phyloP scores from a whole-genome alignment of 2,329 filamentous ascomycete genomes.

The Sporothrix globosa region DNA sequence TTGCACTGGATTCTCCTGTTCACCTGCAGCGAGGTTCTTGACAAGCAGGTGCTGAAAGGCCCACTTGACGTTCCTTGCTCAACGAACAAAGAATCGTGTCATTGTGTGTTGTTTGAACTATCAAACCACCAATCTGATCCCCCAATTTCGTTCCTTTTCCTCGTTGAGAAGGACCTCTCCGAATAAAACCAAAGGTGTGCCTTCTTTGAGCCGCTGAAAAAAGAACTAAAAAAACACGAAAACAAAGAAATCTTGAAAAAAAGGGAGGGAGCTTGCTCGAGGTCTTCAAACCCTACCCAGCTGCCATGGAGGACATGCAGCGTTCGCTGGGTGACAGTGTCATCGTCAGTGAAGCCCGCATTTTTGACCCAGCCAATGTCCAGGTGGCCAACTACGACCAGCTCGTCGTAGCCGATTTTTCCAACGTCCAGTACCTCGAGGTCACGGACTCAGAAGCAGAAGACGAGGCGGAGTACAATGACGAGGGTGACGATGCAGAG shows the following conservation, averaged over 20 bases:
- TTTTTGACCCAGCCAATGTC: slow-evolving; percentile 47
- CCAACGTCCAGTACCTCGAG: slow-evolving; percentile 49
- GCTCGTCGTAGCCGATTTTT: slow-evolving; percentile 48
- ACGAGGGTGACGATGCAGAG: slow-evolving; percentile 34
- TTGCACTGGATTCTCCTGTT: neutral
- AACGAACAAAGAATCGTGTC: neutral
- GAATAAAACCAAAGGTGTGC: slow-evolving; percentile 18
- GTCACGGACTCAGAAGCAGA: slow-evolving; percentile 49
- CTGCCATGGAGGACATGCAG: slow-evolving; percentile 48
- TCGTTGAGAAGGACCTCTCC: neutral
- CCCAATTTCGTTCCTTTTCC: neutral
- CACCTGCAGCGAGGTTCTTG: slow-evolving; percentile 13
- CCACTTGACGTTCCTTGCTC: slow-evolving; percentile 15
- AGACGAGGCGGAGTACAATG: slow-evolving; percentile 38
- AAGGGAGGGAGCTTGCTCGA: neutral
- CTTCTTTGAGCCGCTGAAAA: slow-evolving; percentile 4
- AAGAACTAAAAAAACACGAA: slow-evolving; percentile 38
- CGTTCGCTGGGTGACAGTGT: slow-evolving; percentile 42
- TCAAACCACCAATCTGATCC: neutral
- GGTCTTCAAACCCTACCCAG: neutral
- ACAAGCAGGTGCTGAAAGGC: slow-evolving; percentile 30
- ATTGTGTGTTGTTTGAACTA: neutral
- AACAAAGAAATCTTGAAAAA: slow-evolving; percentile 39
- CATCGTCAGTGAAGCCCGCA: slow-evolving; percentile 48
- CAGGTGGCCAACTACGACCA: slow-evolving; percentile 50